phyloP scores from a whole-genome alignment of 106 monocot species.

The Apostasia shenzhenica region DNA sequence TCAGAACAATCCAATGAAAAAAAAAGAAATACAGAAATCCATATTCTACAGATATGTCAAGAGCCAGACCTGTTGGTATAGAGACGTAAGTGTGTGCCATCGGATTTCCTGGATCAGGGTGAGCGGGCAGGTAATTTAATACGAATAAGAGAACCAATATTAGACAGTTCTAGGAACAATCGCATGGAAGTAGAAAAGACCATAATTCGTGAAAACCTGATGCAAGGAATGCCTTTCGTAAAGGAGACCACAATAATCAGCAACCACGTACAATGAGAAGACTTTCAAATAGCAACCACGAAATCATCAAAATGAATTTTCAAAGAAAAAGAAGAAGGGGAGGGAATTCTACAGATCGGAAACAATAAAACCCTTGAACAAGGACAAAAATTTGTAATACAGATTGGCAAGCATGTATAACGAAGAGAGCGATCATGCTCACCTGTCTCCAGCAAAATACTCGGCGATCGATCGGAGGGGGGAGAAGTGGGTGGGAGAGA shows the following conservation, averaged over 20 bases:
- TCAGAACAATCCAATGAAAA: neutral
- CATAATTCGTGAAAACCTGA: too few species aligned
- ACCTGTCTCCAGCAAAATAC: slow-evolving; percentile 9
- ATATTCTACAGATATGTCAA: neutral
- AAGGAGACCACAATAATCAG: neutral
- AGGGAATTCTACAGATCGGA: neutral
- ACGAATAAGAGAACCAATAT: neutral
- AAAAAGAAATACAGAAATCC: neutral
- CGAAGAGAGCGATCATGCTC: slow-evolving; percentile 13
- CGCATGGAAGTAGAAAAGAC: neutral
- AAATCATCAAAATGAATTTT: neutral
- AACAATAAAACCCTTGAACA: neutral
- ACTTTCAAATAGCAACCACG: neutral
- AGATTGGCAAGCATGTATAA: neutral
- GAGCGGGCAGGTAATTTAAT: neutral
- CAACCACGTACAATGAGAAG: neutral
- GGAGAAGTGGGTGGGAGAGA: neutral
- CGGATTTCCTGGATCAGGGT: neutral
- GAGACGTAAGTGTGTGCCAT: neutral
- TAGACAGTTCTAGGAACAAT: neutral
- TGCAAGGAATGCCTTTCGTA: neutral
- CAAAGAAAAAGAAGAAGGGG: neutral
- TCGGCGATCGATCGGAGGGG: slow-evolving; percentile 6
- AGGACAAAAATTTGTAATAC: neutral
- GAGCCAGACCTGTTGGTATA: neutral